phyloP scores from a whole-genome alignment of 2,329 filamentous ascomycete genomes.

The Hypoxylon sp. region DNA sequence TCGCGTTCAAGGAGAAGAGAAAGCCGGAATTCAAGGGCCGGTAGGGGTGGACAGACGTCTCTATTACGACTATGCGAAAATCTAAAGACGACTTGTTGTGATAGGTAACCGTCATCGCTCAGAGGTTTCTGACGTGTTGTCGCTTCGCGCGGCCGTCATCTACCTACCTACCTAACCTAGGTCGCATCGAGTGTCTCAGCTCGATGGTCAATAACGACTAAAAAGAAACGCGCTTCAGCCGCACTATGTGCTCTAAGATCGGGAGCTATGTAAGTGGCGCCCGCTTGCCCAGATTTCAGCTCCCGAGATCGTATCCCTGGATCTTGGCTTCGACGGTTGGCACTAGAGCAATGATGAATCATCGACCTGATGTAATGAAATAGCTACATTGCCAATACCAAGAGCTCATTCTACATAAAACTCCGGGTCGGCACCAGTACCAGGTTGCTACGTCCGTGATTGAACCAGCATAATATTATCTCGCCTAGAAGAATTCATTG shows the following conservation, averaged over 20 bases:
- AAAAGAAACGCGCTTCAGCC: not conserved
- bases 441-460: not conserved
- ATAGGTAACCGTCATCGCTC: too few species aligned
- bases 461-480: not conserved
- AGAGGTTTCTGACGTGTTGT: too few species aligned
- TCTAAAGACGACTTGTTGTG: not conserved
- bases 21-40: constrained; percentile 65
- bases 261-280: constrained; percentile 9
- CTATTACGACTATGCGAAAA: not conserved
- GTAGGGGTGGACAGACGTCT: constrained; percentile 42
- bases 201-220: not conserved
- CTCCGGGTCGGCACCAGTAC: not conserved
- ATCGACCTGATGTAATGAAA: constrained; percentile 33
- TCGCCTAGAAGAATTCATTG: not conserved
- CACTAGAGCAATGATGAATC: constrained; percentile 39
- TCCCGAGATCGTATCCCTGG: constrained; percentile 1
- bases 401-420: not conserved
- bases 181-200: not conserved
- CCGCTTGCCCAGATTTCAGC: not conserved
- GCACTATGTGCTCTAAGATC: not conserved
- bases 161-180: too few species aligned
- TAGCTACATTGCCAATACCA: constrained; percentile 3
- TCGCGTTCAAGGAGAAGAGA: constrained; percentile 76
- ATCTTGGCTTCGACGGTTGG: constrained; percentile 14
- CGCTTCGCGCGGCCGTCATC: not conserved